These are phyloP conservation scores for Coemansia sp. DNA, from an alignment of 192 early-diverging fungal genomes.

Conservation along the genomic window DNA sequence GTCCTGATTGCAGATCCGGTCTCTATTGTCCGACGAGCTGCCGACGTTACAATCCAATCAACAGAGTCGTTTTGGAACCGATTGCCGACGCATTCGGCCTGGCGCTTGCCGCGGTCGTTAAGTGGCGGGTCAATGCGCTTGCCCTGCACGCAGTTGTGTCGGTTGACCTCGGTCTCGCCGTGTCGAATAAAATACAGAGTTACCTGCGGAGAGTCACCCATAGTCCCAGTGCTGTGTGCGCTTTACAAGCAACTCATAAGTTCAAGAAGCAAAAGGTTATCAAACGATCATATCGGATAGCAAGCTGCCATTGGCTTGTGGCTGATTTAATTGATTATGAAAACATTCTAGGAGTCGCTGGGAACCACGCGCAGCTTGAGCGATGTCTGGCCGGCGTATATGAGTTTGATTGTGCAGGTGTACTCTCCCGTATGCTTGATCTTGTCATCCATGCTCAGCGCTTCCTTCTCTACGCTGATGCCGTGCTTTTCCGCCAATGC, in stretches of 20 bases:
- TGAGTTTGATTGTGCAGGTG: constrained; percentile 42
- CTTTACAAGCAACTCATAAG: not conserved
- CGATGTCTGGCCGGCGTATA: constrained; percentile 44
- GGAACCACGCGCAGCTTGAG: constrained; percentile 30
- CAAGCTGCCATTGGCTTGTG: not conserved
- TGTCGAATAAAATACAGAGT: constrained; percentile 49
- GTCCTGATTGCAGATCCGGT: constrained; percentile 26
- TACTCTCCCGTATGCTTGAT: constrained; percentile 50
- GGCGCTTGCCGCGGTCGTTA: constrained; percentile 36
- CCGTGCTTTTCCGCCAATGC: constrained; percentile 30
- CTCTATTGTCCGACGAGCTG: constrained; percentile 30
- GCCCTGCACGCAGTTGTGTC: constrained; percentile 43
- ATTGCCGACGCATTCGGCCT: constrained; percentile 30
- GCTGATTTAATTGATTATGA: too few species aligned
- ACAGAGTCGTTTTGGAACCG: constrained; percentile 26
- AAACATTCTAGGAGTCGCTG: too few species aligned
- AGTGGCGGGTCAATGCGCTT: constrained; percentile 45
- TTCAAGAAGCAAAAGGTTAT: constrained; percentile 1
- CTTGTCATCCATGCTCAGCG: constrained; percentile 48
- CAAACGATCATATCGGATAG: not conserved
- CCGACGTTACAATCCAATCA: constrained; percentile 44
- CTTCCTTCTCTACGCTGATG: constrained; percentile 35
- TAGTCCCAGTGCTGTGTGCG: not conserved
- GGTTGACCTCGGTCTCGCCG: constrained; percentile 51
- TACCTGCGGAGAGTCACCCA: not conserved